Evolutionary conservation across 495 filamentous ascomycete species (phyloP).

Genomic region (Elasticomyces elasticus): DNA sequence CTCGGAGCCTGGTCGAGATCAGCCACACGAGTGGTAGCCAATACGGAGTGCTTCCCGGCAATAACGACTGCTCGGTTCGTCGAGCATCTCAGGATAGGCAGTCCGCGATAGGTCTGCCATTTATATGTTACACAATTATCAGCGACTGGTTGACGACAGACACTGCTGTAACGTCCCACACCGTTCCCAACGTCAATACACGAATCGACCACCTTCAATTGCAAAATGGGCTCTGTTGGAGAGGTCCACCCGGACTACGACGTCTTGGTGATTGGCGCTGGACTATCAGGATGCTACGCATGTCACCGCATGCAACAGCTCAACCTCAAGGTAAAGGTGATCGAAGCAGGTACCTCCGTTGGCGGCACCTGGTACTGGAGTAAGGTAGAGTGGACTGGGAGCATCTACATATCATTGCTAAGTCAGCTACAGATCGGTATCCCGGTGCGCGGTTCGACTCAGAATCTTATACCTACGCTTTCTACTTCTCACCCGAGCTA

Average conservation of each 20-base stretch:
- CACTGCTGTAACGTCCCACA: too few relatives aligned
- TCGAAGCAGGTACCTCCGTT: conserved; percentile 1
- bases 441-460: conserved; percentile 8
- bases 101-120: too few relatives aligned
- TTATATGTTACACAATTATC: too few relatives aligned
- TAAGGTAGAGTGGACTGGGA: background rate
- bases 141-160: too few relatives aligned
- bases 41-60: too few relatives aligned
- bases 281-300: conserved; percentile 13
- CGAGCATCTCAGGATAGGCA: too few relatives aligned
- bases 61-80: too few relatives aligned
- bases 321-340: conserved; percentile 2
- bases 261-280: conserved; percentile 13
- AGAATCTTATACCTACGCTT: conserved; percentile 12
- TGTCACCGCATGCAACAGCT: conserved; percentile 4
- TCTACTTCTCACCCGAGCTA: conserved; percentile 8
- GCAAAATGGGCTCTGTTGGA: background rate
- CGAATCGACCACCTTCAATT: too few relatives aligned
- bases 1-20: background rate
- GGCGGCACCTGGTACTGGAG: conserved; percentile 15
- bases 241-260: conserved; percentile 2
- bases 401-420: background rate
- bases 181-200: too few relatives aligned
- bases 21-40: too few relatives aligned
- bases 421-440: background rate